Evolutionary conservation across 768 basidiomycete species (phyloP).

Genomic region (Mycena galericulata): DNA sequence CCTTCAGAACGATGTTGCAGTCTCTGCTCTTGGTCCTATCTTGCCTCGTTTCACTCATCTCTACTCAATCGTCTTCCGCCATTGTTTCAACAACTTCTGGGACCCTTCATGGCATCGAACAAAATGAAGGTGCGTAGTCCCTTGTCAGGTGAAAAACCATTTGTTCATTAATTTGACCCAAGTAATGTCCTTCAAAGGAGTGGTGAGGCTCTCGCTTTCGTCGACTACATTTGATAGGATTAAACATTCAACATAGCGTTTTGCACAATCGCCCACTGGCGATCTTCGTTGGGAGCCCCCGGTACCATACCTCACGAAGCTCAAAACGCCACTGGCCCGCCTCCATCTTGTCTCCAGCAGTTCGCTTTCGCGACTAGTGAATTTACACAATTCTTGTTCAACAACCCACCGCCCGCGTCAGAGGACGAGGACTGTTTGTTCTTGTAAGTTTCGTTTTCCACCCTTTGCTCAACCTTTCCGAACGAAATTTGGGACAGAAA

Average conservation of each 20-base stretch:
- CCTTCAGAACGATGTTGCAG: too few relatives aligned
- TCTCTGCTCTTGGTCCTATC: neutral
- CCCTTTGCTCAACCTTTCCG: neutral
- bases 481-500: neutral
- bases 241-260: neutral
- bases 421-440: conserved; percentile 28
- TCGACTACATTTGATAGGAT: neutral
- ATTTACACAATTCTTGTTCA: conserved; percentile 10
- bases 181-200: conserved; percentile 30
- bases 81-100: conserved; percentile 14
- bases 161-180: neutral
- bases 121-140: neutral
- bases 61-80: neutral
- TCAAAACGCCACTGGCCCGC: conserved; percentile 5
- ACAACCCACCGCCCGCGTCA: conserved; percentile 12
- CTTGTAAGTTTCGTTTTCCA: conserved; percentile 5
- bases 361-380: conserved; percentile 4
- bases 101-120: conserved; percentile 8
- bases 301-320: conserved; percentile 1
- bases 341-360: conserved; percentile 18
- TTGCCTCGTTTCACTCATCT: neutral
- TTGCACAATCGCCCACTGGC: conserved; percentile 8
- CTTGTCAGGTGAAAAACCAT: neutral
- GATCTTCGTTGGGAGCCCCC: conserved; percentile 17
- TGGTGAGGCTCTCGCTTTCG: neutral